A percentile compares a stretch with the other conserved stretches of the same genome.
These are phyloP conservation scores for Leccinum pellstonianum DNA, from an alignment of 768 basidiomycete species.

Conservation along the genomic window DNA sequence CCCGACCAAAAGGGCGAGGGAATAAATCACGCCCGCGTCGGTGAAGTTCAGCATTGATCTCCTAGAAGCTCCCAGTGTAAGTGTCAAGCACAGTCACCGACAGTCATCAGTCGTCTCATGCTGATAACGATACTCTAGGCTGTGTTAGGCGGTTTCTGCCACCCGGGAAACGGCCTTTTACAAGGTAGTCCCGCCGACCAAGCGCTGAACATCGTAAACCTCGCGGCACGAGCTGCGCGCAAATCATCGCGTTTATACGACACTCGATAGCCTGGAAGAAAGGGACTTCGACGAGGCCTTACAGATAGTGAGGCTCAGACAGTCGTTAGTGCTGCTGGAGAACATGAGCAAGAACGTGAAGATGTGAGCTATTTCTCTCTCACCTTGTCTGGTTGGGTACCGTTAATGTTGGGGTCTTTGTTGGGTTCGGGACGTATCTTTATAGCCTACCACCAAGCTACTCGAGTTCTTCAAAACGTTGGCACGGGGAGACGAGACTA, in stretches of 20 bases:
- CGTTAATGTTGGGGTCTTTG: not conserved
- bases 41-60: slow-evolving; percentile 30
- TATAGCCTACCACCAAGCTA: slow-evolving; percentile 36
- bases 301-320: slow-evolving; percentile 32
- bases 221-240: slow-evolving; percentile 31
- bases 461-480: slow-evolving; percentile 34
- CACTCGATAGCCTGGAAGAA: slow-evolving; percentile 12
- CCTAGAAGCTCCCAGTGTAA: slow-evolving; percentile 33
- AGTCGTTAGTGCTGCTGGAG: slow-evolving; percentile 32
- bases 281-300: slow-evolving; percentile 13
- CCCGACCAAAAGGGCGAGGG: not conserved
- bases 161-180: slow-evolving; percentile 31
- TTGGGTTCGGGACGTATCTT: not conserved
- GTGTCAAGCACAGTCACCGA: slow-evolving; percentile 7
- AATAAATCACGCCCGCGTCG: slow-evolving; percentile 6
- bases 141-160: slow-evolving; percentile 34
- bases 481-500: slow-evolving; percentile 16
- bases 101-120: not conserved
- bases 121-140: slow-evolving; percentile 21
- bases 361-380: slow-evolving; percentile 29
- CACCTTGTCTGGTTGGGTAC: no score
- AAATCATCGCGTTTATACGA: slow-evolving; percentile 29
- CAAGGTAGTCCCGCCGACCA: slow-evolving; percentile 12
- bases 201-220: slow-evolving; percentile 42
- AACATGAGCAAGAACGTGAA: slow-evolving; percentile 18